A percentile compares a stretch with the other conserved stretches of the same genome.
Evolutionary conservation across 2,329 filamentous ascomycete species (phyloP).

Genomic region (Colletotrichum tofieldiae): DNA sequence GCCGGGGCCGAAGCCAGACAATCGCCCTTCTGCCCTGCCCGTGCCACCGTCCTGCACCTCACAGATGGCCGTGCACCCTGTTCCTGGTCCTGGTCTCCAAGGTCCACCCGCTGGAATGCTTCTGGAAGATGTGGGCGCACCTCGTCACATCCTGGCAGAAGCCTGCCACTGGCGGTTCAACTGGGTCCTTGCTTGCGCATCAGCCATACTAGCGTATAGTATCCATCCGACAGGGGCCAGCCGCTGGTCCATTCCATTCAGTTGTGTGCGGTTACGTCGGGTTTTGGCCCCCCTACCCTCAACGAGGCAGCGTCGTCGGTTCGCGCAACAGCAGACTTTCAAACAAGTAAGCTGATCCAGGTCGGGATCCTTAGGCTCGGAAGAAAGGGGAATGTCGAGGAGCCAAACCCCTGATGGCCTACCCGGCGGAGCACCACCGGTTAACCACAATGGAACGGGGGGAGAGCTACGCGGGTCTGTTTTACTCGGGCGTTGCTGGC

Average conservation of each 20-base stretch:
- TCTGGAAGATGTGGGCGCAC: conserved; percentile 39
- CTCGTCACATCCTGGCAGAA: conserved; percentile 16
- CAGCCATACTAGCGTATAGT: not conserved
- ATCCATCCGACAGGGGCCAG: not conserved
- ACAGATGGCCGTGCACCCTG: conserved; percentile 15
- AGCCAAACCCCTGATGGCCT: not conserved
- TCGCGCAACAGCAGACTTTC: not conserved
- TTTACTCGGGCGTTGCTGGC: not conserved
- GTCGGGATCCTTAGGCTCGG: conserved; percentile 1
- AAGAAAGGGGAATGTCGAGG: not conserved
- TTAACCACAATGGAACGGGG: not conserved
- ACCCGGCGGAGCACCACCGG: not conserved
- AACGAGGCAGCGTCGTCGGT: not conserved
- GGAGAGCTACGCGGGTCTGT: not conserved
- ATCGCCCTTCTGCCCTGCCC: conserved; percentile 2
- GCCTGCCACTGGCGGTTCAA: conserved; percentile 27
- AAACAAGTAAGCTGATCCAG: conserved; percentile 15
- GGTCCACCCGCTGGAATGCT: conserved; percentile 34
- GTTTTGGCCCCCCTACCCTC: conserved; percentile 2
- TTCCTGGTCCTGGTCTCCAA: conserved; percentile 16
- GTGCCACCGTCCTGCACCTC: conserved; percentile 16
- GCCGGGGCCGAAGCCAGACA: not conserved
- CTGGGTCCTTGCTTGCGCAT: conserved; percentile 30
- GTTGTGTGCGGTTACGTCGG: conserved; percentile 15
- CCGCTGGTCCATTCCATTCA: not conserved